Conservation (phyloP, 129 eudicot species). For the Chrysanthemum lavandulifolium region DNA sequence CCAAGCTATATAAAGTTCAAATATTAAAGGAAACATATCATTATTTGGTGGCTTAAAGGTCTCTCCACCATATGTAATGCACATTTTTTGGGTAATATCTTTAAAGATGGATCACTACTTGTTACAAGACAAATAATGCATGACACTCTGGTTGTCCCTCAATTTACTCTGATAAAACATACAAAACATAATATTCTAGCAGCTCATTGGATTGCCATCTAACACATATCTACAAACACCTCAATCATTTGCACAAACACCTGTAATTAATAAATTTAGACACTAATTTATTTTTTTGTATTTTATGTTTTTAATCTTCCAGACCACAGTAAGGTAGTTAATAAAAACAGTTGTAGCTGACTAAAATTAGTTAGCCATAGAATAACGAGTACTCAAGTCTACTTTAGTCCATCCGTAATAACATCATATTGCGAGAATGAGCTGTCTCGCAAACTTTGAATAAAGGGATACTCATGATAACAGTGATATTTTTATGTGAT, state of each 20-base stretch:
- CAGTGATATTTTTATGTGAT: too few relatives aligned
- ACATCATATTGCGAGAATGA: too few relatives aligned
- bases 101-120: not conserved
- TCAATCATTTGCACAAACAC: not conserved
- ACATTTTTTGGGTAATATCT: not conserved
- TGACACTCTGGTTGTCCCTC: not conserved
- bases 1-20: not conserved
- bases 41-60: not conserved
- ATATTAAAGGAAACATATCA: constrained; percentile 5
- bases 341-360: too few relatives aligned
- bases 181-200: not conserved
- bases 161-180: not conserved
- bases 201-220: too few relatives aligned
- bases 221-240: not conserved
- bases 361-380: too few relatives aligned
- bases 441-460: too few relatives aligned
- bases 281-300: not conserved
- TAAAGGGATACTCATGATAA: too few relatives aligned
- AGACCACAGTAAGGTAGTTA: too few relatives aligned
- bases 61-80: constrained; percentile 4
- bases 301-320: too few relatives aligned
- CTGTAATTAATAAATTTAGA: not conserved
- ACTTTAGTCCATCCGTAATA: too few relatives aligned
- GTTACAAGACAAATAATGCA: not conserved
- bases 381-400: too few relatives aligned